These are phyloP conservation scores for Coelastrella sp. DNA, from an alignment of 139 green algal genomes.

Conservation along the genomic window DNA sequence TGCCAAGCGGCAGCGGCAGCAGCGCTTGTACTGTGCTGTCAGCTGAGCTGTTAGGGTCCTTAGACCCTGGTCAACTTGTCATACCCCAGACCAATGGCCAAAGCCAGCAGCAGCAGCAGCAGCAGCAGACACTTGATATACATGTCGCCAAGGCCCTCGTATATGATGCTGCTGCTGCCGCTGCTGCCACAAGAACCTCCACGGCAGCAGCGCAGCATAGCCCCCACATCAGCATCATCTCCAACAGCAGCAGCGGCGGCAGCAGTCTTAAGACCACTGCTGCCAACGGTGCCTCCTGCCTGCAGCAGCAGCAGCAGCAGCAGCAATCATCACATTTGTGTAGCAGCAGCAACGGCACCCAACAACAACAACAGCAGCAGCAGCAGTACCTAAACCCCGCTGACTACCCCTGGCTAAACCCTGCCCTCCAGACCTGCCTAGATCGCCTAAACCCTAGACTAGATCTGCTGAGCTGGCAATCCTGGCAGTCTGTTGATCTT, in stretches of 20 bases:
- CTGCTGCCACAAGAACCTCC: neutral
- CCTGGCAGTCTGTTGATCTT: slow-evolving; percentile 26
- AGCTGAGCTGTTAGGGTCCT: neutral
- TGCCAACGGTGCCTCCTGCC: too few species aligned
- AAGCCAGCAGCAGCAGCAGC: slow-evolving; percentile 39
- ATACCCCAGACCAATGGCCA: too few species aligned
- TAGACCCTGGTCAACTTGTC: too few species aligned
- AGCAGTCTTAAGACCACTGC: too few species aligned
- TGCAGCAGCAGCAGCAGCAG: too few species aligned
- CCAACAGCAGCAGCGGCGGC: neutral
- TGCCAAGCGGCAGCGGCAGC: neutral
- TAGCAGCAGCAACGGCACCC: slow-evolving; percentile 2
- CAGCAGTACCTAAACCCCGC: slow-evolving; percentile 29
- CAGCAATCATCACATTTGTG: too few species aligned
- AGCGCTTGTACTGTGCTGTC: neutral
- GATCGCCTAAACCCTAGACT: slow-evolving; percentile 22
- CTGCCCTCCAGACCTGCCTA: neutral
- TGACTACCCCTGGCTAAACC: slow-evolving; percentile 39
- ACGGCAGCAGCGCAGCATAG: slow-evolving; percentile 20
- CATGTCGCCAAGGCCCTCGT: slow-evolving; percentile 17
- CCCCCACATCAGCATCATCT: neutral
- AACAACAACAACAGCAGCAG: slow-evolving; percentile 34
- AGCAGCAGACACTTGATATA: slow-evolving; percentile 15
- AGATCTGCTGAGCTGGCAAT: slow-evolving; percentile 22
- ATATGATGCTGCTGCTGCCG: slow-evolving; percentile 29